Evolutionary conservation across 2,329 filamentous ascomycete species (phyloP), one percentile per base, ranked within the genome.

Genomic region (Corniculantispora saksenae): DNA sequence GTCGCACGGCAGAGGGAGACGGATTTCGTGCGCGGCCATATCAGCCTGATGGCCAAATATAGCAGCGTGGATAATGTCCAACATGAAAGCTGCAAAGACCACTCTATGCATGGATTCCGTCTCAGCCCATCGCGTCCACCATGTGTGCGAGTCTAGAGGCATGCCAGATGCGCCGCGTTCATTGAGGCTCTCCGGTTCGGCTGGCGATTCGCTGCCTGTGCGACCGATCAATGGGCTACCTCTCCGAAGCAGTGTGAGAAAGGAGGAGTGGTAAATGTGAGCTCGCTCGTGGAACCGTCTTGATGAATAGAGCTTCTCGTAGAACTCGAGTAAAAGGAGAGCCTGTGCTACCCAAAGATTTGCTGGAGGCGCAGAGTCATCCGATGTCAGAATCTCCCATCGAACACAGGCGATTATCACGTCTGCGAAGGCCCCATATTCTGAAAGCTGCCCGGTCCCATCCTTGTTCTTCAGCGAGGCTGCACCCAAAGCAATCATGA

Each of bases 31-130:
- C 1, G 93, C 91, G 1, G 93, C 91, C 92, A 97, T 96, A 67
- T 94, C 92, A 0, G 92, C 92, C 0, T 90, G 89, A 74, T 97
- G 93, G 0, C 93, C 93, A 72, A 97, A 97, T 88, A 97, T 95
- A 25, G 91, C 93, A 1, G 93, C 93, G 74, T 97, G 93, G 1
- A 92, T 90, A 8, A 92, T 91, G 73, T 97, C 93, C 72, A 97
- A 87, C 72, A 97, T 91, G 74, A 97, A 97, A 0, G 93, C 93
- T 0, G 89, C 92, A 77, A 95, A 97, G 0, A 94, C 93, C 2
- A 92, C 92, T 61, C 93, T 85, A 66, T 93, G 87, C 69, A 94
- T 97, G 0, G 93, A 91, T 75, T 97, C 93, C 0, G 91, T 92
- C 32, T 91, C 91, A 61, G 95, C 93, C 93, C 93, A 97, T 66